phyloP scores from a whole-genome alignment of 2,329 filamentous ascomycete genomes.

The Botrytis squamosa region DNA sequence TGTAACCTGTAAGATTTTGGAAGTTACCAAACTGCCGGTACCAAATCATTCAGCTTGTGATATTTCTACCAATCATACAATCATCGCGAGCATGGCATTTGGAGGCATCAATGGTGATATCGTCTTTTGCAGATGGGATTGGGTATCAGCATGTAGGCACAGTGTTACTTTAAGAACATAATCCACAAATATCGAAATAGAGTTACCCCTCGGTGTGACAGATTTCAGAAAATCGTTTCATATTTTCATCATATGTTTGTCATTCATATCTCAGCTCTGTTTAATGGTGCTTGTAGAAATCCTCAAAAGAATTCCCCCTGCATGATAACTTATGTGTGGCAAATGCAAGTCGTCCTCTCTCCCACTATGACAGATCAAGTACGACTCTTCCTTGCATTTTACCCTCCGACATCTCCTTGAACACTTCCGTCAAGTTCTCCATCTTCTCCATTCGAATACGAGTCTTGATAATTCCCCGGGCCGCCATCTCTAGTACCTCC shows the following conservation, averaged over 20 bases:
- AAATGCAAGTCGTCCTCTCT: conserved; percentile 5
- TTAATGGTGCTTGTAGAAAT: conserved; percentile 4
- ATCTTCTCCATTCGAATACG: conserved; percentile 48
- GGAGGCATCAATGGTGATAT: background rate
- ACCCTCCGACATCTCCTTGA: conserved; percentile 46
- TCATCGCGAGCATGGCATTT: background rate
- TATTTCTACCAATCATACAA: background rate
- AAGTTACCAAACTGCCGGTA: conserved; percentile 17
- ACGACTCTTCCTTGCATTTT: conserved; percentile 48
- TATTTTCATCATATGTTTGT: conserved; percentile 3
- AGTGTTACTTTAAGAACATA: background rate
- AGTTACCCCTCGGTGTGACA: conserved; percentile 12
- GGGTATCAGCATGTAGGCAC: background rate
- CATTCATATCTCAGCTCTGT: conserved; percentile 17
- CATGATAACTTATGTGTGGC: conserved; percentile 13
- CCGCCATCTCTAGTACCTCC: conserved; percentile 49
- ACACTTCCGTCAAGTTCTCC: conserved; percentile 47
- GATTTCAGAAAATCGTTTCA: conserved; percentile 8
- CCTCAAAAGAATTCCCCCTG: background rate
- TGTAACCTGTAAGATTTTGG: conserved; percentile 7
- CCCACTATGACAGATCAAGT: conserved; percentile 42
- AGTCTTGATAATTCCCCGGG: conserved; percentile 48
- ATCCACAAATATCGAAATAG: background rate
- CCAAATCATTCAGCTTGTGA: conserved; percentile 20
- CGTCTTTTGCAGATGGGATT: conserved; percentile 6